Conservation (phyloP, 1,139 yeast species). For the Zygosaccharomyces pseudobailii region DNA sequence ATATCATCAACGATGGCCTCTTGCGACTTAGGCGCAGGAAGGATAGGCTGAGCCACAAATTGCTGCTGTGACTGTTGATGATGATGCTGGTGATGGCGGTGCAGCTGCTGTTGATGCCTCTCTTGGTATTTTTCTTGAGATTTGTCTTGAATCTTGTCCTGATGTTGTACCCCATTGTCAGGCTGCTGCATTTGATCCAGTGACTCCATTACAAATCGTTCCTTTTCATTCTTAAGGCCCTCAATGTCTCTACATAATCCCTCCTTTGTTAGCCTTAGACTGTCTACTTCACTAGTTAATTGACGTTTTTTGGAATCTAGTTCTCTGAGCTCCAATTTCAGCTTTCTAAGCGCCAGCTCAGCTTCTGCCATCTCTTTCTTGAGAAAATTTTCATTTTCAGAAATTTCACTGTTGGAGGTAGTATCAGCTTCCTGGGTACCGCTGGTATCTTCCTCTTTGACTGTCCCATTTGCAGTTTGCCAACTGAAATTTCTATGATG, state of each 20-base stretch:
- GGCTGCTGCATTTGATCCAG: slow-evolving; percentile 9
- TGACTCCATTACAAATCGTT: slow-evolving; percentile 12
- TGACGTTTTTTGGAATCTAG: slow-evolving; percentile 28
- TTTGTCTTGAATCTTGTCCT: background rate
- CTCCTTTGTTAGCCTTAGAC: slow-evolving; percentile 29
- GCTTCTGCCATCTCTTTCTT: slow-evolving; percentile 22
- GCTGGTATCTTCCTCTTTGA: slow-evolving; percentile 7
- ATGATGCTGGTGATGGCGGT: background rate
- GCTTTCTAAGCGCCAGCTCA: slow-evolving; percentile 33
- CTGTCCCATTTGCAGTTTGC: slow-evolving; percentile 9
- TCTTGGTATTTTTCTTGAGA: background rate
- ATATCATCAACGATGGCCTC: slow-evolving; percentile 13
- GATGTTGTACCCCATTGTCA: slow-evolving; percentile 4
- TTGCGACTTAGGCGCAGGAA: slow-evolving; percentile 2
- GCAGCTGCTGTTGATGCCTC: background rate
- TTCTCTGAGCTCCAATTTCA: slow-evolving; percentile 34
- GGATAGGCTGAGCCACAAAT: background rate
- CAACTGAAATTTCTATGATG: slow-evolving; percentile 12
- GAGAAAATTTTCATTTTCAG: slow-evolving; percentile 12
- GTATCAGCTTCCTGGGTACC: slow-evolving; percentile 6
- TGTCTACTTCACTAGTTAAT: slow-evolving; percentile 24
- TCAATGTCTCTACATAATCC: slow-evolving; percentile 35
- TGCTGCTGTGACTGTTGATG: background rate
- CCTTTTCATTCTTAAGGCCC: slow-evolving; percentile 21
- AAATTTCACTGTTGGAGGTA: background rate